Evolutionary conservation across 192 early-diverging fungal species (phyloP), one percentile per base, ranked within the genome.

Genomic region (Martensiomyces pterosporus): DNA sequence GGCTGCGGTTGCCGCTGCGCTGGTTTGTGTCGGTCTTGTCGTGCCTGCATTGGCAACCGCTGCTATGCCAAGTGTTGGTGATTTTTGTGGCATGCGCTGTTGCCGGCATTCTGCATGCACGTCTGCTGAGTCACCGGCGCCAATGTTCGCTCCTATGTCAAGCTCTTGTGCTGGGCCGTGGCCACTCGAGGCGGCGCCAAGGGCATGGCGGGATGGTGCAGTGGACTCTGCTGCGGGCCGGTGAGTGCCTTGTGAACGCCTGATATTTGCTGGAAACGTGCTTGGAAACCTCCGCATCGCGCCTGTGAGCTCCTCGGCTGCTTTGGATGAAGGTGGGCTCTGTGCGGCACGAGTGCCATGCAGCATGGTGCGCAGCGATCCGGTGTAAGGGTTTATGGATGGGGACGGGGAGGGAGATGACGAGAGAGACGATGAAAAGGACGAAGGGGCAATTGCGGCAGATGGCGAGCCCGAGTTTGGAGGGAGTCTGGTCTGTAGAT

Each of bases 401-500:
- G 67, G 54, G 32, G 67, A 60, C 10, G 69, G 68, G 32, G 68
- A 64, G 21, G 57, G 49, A 39, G 69, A 72, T 18, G 69, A 72
- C 24, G 66, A 69, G 22, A 58, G 44, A 29, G 60, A 57, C 16
- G 67, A 70, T 3, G 49, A 56, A 4, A 39, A 56, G 1, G 49
- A 60, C 6, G 52, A 44, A 1, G 52, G 29, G 8, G 27, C 37
- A 9, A 19, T 27, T 4, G 17, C 52, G 4, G 48, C 39, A 10
- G 49, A 26, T n/a, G 52, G 49, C 24, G 61, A 43, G 22, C 48
- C 53, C 16, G 54, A 53, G 37, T 63, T 63, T 8, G 55, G 47
- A 15, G 67, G 60, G 39, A 58, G 48, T 22, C 55, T 63, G 47
- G 49, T 38, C 45, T 56, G 54, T 45, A 55, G 22, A 27, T 44